Evolutionary conservation across 257 asterid species (phyloP), one percentile per base, ranked within the genome.

Genomic region (Nicotiana tabacum): DNA sequence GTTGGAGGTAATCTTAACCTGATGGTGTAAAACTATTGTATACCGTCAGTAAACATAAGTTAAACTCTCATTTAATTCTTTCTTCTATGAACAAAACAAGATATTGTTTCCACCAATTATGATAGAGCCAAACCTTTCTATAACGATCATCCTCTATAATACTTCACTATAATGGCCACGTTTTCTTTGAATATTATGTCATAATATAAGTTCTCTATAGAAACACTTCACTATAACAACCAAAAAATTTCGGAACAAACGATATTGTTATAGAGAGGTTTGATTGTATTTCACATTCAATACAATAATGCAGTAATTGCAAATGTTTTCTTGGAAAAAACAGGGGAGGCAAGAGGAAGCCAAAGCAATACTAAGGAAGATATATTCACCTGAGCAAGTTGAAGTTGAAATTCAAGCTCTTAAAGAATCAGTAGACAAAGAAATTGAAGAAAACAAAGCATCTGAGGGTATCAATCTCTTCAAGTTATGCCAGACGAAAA

Each of bases 321-420:
- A 13, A 43, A 72, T 72, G 61, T 46, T 24, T 21, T 46, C 15
- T 48, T 55, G 37, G 18, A 3, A 43, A 68, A 17, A 66, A 43
- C 82, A 90, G 90, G 90, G 90, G 13, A 85, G 87, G 82, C 86
- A 80, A 67, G 86, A 82, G 9, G 91, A 87, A 82, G 90, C 92
- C 3, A 78, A 85, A 78, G 84, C 85, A 27, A 85, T 89, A 51
- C 70, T 90, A 27, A 82, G 70, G 77, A 88, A 77, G 79, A 86
- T 88, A 66, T 90, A 90, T 62, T 86, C 88, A 6, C 18, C 87
- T 1, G 79, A 87, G 9, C 84, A 90, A 70, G 88, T 87, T 37
- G 87, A 70, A 7, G 64, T 18, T 0, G 90, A 90, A 43, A 77
- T 88, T 21, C 83, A 70, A 74, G 84, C 85, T 37, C 89, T 90